Evolutionary conservation across 306 rosid species (phyloP), one percentile per base, ranked within the genome.

Genomic region (Alnus rubra): DNA sequence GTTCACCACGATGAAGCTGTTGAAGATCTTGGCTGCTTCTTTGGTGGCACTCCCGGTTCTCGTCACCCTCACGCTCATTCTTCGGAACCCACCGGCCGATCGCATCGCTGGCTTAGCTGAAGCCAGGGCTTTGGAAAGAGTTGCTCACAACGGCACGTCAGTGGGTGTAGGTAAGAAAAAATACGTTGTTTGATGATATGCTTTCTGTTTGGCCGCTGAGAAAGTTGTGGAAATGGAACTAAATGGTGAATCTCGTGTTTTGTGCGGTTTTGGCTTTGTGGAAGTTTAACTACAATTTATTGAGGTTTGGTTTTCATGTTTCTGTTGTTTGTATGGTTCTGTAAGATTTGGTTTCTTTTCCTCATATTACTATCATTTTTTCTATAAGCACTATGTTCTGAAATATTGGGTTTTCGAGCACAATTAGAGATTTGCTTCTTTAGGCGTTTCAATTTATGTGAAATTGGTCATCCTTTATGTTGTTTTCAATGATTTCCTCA

Each of bases 31-130:
- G 15, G 79, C 64, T 53, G 30, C 69, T 78, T 78, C 59, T 45
- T 35, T 88, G 48, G 50, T 84, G 9, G 77, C 75, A 58, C 71
- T 88, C 69, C 84, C 87, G 2, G 73, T 86, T 75, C 53, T 84
- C 6, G 64, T 76, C 76, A 52, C 81, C 2, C 63, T 86, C 39
- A 64, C 71, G 15, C 76, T 86, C 39, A 33, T 74, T 50, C 78
- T 86, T 68, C 74, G 84, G 14, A 58, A 39, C 39, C 53, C 84
- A 0, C 39, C 77, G 9, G 64, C 73, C n/a, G 70, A 82, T 84
- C 90, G 33, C 8, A 30, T 63, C 37, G 39, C 30, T 63, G 78
- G 77, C 33, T 84, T 84, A 23, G 76, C 84, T 4, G 83, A 82
- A 44, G 84, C 86, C 45, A 82, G 83, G 51, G 52, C 50, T 62